A percentile compares a stretch with the other conserved stretches of the same genome.
phyloP scores from a whole-genome alignment of 345 rosid genomes.

The Atalantia buxifolia region DNA sequence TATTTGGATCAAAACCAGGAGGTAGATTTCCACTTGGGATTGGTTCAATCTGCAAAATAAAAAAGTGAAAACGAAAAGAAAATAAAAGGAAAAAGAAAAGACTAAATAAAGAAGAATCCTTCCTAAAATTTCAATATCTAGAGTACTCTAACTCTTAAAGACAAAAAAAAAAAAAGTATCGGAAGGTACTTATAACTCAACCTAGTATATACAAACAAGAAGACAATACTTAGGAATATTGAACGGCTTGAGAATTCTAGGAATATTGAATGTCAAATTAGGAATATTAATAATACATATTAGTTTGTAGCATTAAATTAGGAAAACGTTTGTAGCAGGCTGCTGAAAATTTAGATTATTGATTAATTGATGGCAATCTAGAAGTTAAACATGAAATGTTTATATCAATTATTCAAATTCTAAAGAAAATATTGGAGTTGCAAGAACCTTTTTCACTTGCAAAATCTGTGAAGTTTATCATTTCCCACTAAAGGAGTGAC shows the following conservation, averaged over 20 bases:
- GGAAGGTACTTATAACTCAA: too few relatives aligned
- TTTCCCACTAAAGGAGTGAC: constrained; percentile 67
- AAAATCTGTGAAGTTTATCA: constrained; percentile 75
- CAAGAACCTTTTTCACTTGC: constrained; percentile 33
- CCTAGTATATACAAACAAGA: background rate
- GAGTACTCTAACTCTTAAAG: constrained; percentile 7
- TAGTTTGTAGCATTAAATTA: too few relatives aligned
- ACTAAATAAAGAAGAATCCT: constrained; percentile 10
- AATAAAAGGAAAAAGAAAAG: constrained; percentile 10
- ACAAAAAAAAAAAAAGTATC: background rate
- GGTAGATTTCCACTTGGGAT: constrained; percentile 98
- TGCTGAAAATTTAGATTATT: constrained; percentile 27
- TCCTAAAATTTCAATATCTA: constrained; percentile 14
- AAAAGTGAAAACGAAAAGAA: constrained; percentile 32
- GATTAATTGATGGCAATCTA: too few relatives aligned
- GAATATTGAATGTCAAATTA: too few relatives aligned
- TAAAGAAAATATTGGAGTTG: too few relatives aligned
- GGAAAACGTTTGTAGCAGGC: constrained; percentile 63
- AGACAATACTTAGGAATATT: background rate
- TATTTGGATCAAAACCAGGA: constrained; percentile 98
- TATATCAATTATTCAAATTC: too few relatives aligned
- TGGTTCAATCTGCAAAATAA: constrained; percentile 87
- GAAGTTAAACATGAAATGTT: too few relatives aligned
- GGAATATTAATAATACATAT: too few relatives aligned
- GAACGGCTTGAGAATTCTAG: too few relatives aligned